Percentiles rank a stretch among this genome's conserved stretches.
Conservation (phyloP, 2,329 filamentous ascomycete species). For the Verticillium longisporum region DNA sequence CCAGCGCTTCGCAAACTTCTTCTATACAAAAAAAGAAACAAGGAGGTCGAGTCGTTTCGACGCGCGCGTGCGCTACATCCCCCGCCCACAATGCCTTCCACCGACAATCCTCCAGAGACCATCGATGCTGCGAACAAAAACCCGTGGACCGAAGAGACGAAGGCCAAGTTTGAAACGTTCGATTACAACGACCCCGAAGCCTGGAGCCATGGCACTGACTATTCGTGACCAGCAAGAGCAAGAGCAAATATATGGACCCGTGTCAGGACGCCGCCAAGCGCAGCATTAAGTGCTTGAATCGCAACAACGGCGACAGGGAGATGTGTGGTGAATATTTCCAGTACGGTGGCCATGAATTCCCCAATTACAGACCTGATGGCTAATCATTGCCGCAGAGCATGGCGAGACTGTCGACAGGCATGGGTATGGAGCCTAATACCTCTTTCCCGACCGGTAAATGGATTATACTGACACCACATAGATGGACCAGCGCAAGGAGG, state of each 20-base stretch:
- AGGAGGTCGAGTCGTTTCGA: not conserved
- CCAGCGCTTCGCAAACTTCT: not conserved
- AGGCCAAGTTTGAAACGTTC: slow-evolving; percentile 59
- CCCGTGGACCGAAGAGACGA: slow-evolving; percentile 54
- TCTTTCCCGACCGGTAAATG: not conserved
- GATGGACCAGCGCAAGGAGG: slow-evolving; percentile 20
- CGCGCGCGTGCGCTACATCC: not conserved
- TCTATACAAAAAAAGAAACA: not conserved
- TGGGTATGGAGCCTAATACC: slow-evolving; percentile 56
- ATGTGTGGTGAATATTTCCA: slow-evolving; percentile 96
- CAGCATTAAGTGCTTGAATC: slow-evolving; percentile 81
- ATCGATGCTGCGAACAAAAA: not conserved
- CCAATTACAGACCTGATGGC: not conserved
- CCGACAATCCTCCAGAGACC: not conserved
- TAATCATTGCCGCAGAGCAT: slow-evolving; percentile 54
- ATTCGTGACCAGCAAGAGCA: slow-evolving; percentile 58
- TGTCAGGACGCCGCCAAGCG: slow-evolving; percentile 86
- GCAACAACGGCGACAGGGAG: slow-evolving; percentile 79
- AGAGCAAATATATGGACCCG: slow-evolving; percentile 89
- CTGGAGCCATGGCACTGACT: not conserved
- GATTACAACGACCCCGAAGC: not conserved
- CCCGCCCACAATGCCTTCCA: not conserved
- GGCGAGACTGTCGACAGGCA: slow-evolving; percentile 88
- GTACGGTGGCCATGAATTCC: slow-evolving; percentile 42
- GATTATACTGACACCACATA: slow-evolving; percentile 4